These are phyloP conservation scores for Phanerochaete carnosa DNA, from an alignment of 768 basidiomycete genomes.

Conservation along the genomic window DNA sequence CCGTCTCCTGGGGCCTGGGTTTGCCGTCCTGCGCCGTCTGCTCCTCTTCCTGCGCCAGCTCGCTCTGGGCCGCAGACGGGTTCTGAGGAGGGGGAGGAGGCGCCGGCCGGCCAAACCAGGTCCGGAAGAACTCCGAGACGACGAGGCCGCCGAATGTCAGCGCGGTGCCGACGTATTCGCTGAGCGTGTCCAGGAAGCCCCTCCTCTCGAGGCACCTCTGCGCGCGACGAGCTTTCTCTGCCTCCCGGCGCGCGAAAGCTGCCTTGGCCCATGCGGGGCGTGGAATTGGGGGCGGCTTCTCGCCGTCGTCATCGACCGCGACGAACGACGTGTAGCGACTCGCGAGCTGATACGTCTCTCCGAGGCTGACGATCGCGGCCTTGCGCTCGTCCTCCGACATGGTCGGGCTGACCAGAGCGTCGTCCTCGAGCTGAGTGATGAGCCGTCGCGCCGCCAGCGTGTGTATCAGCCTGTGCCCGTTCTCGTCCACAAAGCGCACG, in stretches of 20 bases:
- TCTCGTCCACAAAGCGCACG: slow-evolving; percentile 21
- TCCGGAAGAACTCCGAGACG: neutral
- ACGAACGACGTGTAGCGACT: slow-evolving; percentile 56
- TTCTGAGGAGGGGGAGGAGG: slow-evolving; percentile 1
- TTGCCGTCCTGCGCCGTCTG: neutral
- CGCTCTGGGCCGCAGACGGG: neutral
- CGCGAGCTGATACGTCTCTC: slow-evolving; percentile 47
- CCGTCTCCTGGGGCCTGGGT: neutral
- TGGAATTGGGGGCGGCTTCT: neutral
- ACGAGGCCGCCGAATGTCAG: neutral
- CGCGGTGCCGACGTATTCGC: neutral
- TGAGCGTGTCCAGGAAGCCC: neutral
- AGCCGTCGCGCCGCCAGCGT: slow-evolving; percentile 51
- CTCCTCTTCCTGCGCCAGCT: neutral
- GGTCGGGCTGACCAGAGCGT: slow-evolving; percentile 5
- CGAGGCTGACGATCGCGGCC: slow-evolving; percentile 47
- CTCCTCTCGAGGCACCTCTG: neutral
- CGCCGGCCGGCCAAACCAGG: neutral
- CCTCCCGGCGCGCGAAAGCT: neutral
- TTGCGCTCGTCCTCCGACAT: slow-evolving; percentile 33
- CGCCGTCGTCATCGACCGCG: slow-evolving; percentile 34
- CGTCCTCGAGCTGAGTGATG: slow-evolving; percentile 45
- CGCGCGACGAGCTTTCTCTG: neutral
- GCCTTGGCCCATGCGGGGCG: neutral
- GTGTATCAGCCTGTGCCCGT: slow-evolving; percentile 39